Evolutionary conservation across 2,329 filamentous ascomycete species (phyloP), one percentile per base, ranked within the genome.

Genomic region (Colletotrichum sp.): DNA sequence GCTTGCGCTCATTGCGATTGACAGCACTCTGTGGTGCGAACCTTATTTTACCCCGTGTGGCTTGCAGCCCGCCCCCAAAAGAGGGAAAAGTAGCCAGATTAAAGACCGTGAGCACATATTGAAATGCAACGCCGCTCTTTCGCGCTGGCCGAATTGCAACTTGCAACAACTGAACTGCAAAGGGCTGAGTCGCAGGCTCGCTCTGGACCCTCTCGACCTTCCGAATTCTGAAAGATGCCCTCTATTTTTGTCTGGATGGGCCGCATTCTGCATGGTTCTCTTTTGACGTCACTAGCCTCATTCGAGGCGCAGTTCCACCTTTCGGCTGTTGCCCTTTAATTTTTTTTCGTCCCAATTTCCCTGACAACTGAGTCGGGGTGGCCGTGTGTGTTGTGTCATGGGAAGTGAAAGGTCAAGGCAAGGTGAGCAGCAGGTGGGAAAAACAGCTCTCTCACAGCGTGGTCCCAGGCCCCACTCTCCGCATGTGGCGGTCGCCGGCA

Each of bases 401-500:
- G 30, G 6, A 32, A 32, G 28, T 62, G 18, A 8, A 59, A 62
- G 59, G 59, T 34, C 18, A 52, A 52, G 44, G 44, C n/a, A 52
- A 52, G 44, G 44, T 52, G 44, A 52, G 44, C 44, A 52, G 44
- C 4, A 52, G 44, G 57, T 52, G 55, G 24, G 26, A 59, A 52
- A 49, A 52, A 52, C 44, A 52, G 44, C 44, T 52, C 44, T 52
- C n/a, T 21, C 18, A 10, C 39, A 44, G 39, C 39, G 9, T 52
- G 44, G 44, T 52, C 44, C 30, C 32, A 39, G 36, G 16, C 55
- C 63, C 64, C 63, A 68, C 69, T 72, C 64, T 75, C 44, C 64
- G 44, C 62, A 65, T 68, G 64, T 73, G 73, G 74, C 74, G 74
- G 74, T 74, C 44, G 36, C 44, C 63, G 69, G 69, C 57, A 68